Conservation (phyloP, 164 flowering plant genomes). For the Cinnamomum micranthum region DNA sequence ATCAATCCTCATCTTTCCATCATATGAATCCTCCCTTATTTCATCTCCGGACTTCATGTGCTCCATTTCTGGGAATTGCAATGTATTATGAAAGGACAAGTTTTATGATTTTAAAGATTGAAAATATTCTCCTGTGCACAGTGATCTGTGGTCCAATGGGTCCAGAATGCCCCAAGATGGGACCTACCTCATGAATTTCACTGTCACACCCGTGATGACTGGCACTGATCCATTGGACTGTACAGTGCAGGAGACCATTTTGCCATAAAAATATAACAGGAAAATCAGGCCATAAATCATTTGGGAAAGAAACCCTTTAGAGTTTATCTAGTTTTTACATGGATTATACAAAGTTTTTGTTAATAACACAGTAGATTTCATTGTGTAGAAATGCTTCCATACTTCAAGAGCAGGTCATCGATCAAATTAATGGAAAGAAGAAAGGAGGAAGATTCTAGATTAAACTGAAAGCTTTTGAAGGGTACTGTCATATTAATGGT, state of each 20-base stretch:
- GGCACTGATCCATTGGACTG: no score
- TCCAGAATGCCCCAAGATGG: no score
- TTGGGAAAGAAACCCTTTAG: not conserved
- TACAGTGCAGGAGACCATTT: no score
- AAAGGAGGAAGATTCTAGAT: no score
- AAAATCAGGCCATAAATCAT: not conserved
- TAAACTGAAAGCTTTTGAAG: not conserved
- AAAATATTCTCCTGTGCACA: no score
- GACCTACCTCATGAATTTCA: no score
- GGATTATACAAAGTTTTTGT: not conserved
- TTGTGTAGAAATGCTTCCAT: not conserved
- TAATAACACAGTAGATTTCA: no score
- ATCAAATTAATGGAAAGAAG: not conserved
- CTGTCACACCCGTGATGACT: no score
- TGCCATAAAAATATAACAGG: no score
- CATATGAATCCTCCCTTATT: constrained; percentile 16
- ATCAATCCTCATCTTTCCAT: constrained; percentile 12
- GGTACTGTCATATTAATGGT: not conserved
- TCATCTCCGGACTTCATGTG: constrained; percentile 23
- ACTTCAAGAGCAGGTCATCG: not conserved
- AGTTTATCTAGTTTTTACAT: not conserved
- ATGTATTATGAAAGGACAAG: constrained; percentile 7
- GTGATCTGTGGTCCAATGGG: no score
- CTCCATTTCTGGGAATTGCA: constrained; percentile 11
- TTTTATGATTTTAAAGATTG: not conserved